Evolutionary conservation across 2,329 filamentous ascomycete species (phyloP).

Genomic region (Arthroderma uncinatum): DNA sequence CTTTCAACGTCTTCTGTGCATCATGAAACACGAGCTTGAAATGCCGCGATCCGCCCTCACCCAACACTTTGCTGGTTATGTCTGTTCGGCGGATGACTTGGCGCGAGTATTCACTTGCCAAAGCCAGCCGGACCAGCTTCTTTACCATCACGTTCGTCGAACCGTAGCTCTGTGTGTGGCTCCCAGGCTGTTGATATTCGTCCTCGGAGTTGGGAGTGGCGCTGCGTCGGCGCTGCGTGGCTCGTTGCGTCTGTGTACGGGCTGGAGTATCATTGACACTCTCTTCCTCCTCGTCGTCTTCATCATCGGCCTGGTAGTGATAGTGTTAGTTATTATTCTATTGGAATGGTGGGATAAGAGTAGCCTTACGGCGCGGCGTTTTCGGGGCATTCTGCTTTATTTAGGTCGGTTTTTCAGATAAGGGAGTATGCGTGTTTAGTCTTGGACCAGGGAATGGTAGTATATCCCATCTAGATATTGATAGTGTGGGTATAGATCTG

Average conservation of each 20-base stretch:
- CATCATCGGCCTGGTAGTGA: background rate
- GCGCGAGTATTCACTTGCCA: slow-evolving; percentile 50
- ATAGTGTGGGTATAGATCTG: too few species aligned
- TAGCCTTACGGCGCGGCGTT: background rate
- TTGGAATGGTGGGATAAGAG: background rate
- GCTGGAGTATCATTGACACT: background rate
- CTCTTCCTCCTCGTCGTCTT: background rate
- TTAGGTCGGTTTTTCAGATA: background rate
- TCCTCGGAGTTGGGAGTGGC: background rate
- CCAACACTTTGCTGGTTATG: slow-evolving; percentile 57
- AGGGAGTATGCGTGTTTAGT: background rate
- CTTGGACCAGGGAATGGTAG: too few species aligned
- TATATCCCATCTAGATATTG: too few species aligned
- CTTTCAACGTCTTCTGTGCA: slow-evolving; percentile 60
- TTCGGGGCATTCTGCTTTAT: background rate
- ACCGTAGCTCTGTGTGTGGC: slow-evolving; percentile 19
- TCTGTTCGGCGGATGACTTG: slow-evolving; percentile 48
- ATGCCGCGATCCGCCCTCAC: slow-evolving; percentile 50
- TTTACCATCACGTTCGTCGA: slow-evolving; percentile 41
- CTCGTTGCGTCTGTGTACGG: background rate
- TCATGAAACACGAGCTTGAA: slow-evolving; percentile 68
- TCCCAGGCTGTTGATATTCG: background rate
- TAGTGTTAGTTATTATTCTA: background rate
- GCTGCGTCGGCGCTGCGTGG: background rate
- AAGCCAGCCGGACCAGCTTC: slow-evolving; percentile 50